Conservation (phyloP, 1,139 yeast genomes). For the Geotrichum aggregatum region DNA sequence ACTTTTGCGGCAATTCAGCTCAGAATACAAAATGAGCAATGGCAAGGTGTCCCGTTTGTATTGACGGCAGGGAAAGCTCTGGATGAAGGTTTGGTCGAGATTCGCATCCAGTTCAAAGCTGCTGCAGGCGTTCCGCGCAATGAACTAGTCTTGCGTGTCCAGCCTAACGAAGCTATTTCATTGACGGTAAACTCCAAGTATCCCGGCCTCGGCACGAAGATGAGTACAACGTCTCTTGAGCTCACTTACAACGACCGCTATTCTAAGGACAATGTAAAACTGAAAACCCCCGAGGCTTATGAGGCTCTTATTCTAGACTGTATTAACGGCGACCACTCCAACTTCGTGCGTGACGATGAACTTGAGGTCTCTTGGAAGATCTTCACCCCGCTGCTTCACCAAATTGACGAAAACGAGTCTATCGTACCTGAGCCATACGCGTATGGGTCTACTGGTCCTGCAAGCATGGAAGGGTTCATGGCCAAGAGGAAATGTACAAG, state of each 20-base stretch:
- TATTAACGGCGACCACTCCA: conserved; percentile 87
- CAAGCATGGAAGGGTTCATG: conserved; percentile 56
- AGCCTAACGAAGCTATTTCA: conserved; percentile 92
- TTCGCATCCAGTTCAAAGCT: conserved; percentile 85
- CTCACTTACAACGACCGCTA: conserved; percentile 79
- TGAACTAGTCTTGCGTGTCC: conserved; percentile 88
- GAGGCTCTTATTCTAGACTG: conserved; percentile 93
- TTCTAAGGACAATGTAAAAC: conserved; percentile 47
- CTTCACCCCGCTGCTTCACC: conserved; percentile 83
- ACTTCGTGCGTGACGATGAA: conserved; percentile 97
- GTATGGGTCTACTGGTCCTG: conserved; percentile 92
- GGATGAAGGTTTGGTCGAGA: conserved; percentile 85
- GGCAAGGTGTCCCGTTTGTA: conserved; percentile 97
- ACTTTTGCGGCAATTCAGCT: conserved; percentile 86
- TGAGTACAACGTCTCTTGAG: conserved; percentile 84
- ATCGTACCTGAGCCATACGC: conserved; percentile 63
- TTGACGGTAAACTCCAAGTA: conserved; percentile 86
- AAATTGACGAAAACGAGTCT: conserved; percentile 55
- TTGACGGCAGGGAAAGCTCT: conserved; percentile 96
- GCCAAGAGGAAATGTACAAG: conserved; percentile 64
- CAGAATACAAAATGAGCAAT: conserved; percentile 81
- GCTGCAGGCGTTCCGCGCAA: conserved; percentile 76
- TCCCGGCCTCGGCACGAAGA: conserved; percentile 82
- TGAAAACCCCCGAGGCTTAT: conserved; percentile 90
- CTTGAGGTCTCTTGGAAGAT: conserved; percentile 88